Evolutionary conservation across 2,329 filamentous ascomycete genomes (phyloP), one percentile per base, ranked within the genome.

Genomic region (Sclerotiophoma versabilis): DNA sequence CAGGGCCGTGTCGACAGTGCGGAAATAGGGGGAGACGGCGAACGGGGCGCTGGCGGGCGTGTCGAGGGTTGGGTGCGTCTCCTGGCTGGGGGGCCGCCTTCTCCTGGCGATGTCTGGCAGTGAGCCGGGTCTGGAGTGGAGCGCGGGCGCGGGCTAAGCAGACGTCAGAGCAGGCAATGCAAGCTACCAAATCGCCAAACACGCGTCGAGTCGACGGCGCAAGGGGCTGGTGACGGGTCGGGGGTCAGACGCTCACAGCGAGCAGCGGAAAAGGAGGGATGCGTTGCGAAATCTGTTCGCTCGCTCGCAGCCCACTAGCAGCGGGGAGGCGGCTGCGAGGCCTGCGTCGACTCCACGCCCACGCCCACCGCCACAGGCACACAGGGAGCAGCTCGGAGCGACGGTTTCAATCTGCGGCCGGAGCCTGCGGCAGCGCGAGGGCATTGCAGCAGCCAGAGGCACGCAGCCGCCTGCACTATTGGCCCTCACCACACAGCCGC

Each of bases 1-100:
- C 39, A 42, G 39, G 39, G 45, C 39, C 33, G 54, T 14, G 38
- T 45, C 32, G 39, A 38, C 23, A 33, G 38, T 51, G 48, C 42
- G 47, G 26, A 46, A 55, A 54, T 61, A 59, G 54, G 60, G 56
- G 54, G 46, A 58, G 49, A 57, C 54, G 57, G 37, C 43, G 45
- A 45, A 54, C 60, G 58, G 62, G 54, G 63, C 59, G 61, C 58
- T 44, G 58, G 43, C 41, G 46, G 49, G 54, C 51, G 50, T 52
- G 56, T 60, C 49, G 59, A 57, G 59, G 59, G 51, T 57, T 62
- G 63, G 53, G 60, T 36, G 61, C 34, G 60, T 54, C 17, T 42
- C 38, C 29, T 36, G 44, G 50, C 49, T 22, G 23, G 32, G 54
- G 63, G 47, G 51, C 58, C 58, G 60, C 67, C 64, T 65, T 29